Evolutionary conservation across 768 basidiomycete genomes (phyloP).

Genomic region (Tricholoma terreum): DNA sequence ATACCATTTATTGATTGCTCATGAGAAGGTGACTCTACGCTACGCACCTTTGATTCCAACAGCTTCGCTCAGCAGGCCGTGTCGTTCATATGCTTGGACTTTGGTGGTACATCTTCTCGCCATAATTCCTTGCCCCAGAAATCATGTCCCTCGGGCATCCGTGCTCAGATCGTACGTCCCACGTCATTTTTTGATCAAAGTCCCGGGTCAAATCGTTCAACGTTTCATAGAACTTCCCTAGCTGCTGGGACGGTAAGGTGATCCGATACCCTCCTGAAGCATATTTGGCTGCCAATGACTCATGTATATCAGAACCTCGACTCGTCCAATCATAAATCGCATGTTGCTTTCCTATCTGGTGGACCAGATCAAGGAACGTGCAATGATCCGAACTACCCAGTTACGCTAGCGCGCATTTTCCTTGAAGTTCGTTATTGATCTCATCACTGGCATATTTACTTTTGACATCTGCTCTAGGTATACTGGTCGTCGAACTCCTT

Average conservation of each 20-base stretch:
- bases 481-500: conserved; percentile 43
- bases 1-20: background rate
- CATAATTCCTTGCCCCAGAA: conserved; percentile 38
- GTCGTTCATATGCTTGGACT: conserved; percentile 47
- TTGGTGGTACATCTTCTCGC: conserved; percentile 37
- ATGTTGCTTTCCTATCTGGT: conserved; percentile 44
- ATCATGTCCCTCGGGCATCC: conserved; percentile 44
- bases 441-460: background rate
- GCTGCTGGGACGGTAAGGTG: conserved; percentile 57
- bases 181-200: background rate
- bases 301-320: conserved; percentile 37
- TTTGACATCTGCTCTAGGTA: conserved; percentile 27
- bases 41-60: conserved; percentile 45
- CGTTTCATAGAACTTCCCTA: conserved; percentile 43
- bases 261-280: background rate
- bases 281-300: background rate
- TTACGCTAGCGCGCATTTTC: conserved; percentile 47
- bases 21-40: conserved; percentile 35
- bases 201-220: background rate
- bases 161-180: conserved; percentile 48
- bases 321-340: conserved; percentile 50
- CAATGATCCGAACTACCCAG: conserved; percentile 43
- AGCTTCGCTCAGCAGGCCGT: conserved; percentile 46
- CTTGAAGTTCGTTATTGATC: conserved; percentile 38
- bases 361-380: conserved; percentile 51